Base-by-base conservation (phyloP, 495 filamentous ascomycete species). In the Sordaria brevicollis region DNA sequence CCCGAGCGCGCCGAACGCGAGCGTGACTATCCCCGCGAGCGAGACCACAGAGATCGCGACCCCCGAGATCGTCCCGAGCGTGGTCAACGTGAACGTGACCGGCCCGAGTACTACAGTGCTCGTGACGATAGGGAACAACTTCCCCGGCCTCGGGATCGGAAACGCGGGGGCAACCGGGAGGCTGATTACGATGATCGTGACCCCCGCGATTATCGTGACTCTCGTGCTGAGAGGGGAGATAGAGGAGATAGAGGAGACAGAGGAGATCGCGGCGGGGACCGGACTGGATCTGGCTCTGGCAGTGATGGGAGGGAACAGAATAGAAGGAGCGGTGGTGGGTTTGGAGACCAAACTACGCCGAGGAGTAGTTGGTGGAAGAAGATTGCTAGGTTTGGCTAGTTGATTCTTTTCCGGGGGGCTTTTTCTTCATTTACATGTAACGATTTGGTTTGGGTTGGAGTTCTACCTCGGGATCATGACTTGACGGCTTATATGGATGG, bases 341-440 rank as follows among this genome's bases (percentile, higher is more conserved):
- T 83, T 69, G 80, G 78, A 74, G 82, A 82, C 67, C 49, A 57
- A 1, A 68, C 76, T 37, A 83, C 78, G 2, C 84, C 85, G 68
- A 76, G 85, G 57, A 85, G 82, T 72, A 86, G 84, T 69, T 85
- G 86, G 79, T 88, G 84, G 83, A 84, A 78, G 78, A 85, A 84
- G 77, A 77, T 85, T 34, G 78, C 79, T 19, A 77, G 79, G 29
- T 57, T 57, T 17, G 49, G 49, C 49, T 57, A 57, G 25, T 57
- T 39, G 49, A 57, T 57, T 57, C 11, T 2, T 19, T 11, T 54
- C n/a, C n/a, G n/a, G n/a, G n/a, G n/a, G n/a, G n/a, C n/a, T 4
- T 13, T 54, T 11, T 57, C 2, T 8, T 15, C 21, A 3, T 15
- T 31, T 31, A 13, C 21, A 29, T 29, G 21, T 31, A 6, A 31